Evolutionary conservation across 768 basidiomycete species (phyloP).

Genomic region (Auricularia cornea): DNA sequence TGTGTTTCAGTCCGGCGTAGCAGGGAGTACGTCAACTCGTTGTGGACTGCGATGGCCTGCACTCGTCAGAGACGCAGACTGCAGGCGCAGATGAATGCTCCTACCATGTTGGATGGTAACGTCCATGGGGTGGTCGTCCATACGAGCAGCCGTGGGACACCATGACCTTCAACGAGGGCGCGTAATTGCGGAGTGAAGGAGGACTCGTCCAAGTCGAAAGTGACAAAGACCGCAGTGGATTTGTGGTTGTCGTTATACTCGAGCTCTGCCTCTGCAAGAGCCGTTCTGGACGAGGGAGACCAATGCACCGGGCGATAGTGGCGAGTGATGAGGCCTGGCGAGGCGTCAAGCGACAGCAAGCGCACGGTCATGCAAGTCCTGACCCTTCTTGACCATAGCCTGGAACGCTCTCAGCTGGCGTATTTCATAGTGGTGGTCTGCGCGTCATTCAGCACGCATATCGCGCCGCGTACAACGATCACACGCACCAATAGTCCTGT

Average conservation of each 20-base stretch:
- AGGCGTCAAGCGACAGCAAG: not conserved
- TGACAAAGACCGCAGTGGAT: constrained; percentile 82
- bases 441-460: not conserved
- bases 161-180: constrained; percentile 28
- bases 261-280: constrained; percentile 91
- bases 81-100: constrained; percentile 11
- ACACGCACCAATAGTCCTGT: constrained; percentile 72
- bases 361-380: not conserved
- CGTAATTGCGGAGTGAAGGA: constrained; percentile 17
- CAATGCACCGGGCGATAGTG: constrained; percentile 88
- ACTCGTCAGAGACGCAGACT: constrained; percentile 6
- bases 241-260: constrained; percentile 82
- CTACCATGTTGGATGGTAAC: constrained; percentile 87
- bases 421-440: constrained; percentile 83
- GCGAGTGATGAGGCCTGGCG: constrained; percentile 68
- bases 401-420: constrained; percentile 80
- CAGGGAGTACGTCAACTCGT: constrained; percentile 58
- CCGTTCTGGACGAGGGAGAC: constrained; percentile 90
- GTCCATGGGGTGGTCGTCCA: constrained; percentile 99
- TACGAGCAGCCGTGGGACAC: constrained; percentile 42
- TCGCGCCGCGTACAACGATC: too few species aligned
- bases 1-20: constrained; percentile 22
- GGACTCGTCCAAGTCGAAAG: constrained; percentile 48
- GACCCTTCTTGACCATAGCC: constrained; percentile 80
- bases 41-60: constrained; percentile 84